Conservation (phyloP, 805 yeast species). For the Cyberlindnera mrakii region DNA sequence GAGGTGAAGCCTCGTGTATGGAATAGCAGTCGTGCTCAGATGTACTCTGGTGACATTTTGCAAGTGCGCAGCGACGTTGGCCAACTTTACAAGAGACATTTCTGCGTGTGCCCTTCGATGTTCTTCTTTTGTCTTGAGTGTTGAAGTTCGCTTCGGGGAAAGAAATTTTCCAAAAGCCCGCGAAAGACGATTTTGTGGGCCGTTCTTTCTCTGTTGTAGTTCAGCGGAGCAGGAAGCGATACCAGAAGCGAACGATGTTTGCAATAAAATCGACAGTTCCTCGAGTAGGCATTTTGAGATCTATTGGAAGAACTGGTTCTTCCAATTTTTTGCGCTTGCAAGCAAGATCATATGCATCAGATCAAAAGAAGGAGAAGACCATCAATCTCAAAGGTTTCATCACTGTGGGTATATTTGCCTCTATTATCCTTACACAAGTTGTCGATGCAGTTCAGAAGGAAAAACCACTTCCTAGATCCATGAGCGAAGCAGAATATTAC, state of each 20-base stretch:
- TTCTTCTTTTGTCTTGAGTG: background rate
- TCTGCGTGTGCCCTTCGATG: background rate
- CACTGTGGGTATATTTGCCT: slow-evolving; percentile 39
- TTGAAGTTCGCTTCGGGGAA: no score
- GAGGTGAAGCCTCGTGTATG: slow-evolving; percentile 76
- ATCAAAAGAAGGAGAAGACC: slow-evolving; percentile 18
- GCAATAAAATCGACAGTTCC: background rate
- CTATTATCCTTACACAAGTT: slow-evolving; percentile 34
- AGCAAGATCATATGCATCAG: slow-evolving; percentile 8
- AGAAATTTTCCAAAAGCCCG: slow-evolving; percentile 5
- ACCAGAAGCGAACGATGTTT: no score
- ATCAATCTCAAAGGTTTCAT: slow-evolving; percentile 36
- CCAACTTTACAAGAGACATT: slow-evolving; percentile 85
- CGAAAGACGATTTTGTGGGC: background rate
- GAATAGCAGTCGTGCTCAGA: slow-evolving; percentile 69
- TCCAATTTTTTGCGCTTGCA: background rate
- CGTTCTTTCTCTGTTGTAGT: no score
- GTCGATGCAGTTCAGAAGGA: slow-evolving; percentile 31
- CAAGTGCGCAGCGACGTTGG: slow-evolving; percentile 80
- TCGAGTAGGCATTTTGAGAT: background rate
- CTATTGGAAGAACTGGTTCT: background rate
- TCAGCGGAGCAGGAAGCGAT: no score
- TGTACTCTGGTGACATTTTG: slow-evolving; percentile 81
- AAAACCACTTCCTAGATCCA: slow-evolving; percentile 25
- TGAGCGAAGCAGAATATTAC: slow-evolving; percentile 35